Percentiles rank a stretch among this genome's conserved stretches.
Evolutionary conservation across 176 grass and related monocot species (phyloP).

Genomic region (Miscanthus lutarioriparius): DNA sequence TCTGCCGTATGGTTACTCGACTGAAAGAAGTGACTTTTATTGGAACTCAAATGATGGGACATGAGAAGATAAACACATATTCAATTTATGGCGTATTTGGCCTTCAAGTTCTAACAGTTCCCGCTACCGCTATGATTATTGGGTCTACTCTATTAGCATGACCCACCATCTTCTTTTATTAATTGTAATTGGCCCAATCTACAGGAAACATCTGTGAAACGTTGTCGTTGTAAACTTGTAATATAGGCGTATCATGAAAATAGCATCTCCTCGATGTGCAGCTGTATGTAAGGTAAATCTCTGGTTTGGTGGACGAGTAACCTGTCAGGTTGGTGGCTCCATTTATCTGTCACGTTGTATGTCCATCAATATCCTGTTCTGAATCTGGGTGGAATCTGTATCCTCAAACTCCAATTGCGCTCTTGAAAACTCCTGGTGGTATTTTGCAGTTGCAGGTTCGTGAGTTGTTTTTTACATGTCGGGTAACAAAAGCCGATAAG

Average conservation of each 20-base stretch:
- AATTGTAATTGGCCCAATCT: slow-evolving; percentile 29
- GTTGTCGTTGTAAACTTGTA: neutral
- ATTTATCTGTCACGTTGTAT: slow-evolving; percentile 8
- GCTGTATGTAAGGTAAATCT: slow-evolving; percentile 1
- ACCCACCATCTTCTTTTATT: slow-evolving; percentile 51
- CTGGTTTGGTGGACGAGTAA: neutral
- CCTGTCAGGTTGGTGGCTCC: slow-evolving; percentile 4
- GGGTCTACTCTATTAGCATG: slow-evolving; percentile 41
- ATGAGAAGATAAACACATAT: slow-evolving; percentile 14
- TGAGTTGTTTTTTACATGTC: neutral
- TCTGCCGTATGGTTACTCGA: slow-evolving; percentile 59
- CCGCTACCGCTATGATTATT: slow-evolving; percentile 43
- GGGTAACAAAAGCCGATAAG: neutral
- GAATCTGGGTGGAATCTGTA: slow-evolving; percentile 16
- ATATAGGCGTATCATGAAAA: slow-evolving; percentile 32
- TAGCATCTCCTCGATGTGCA: slow-evolving; percentile 18
- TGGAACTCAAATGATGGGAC: slow-evolving; percentile 53
- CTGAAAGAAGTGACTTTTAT: slow-evolving; percentile 54
- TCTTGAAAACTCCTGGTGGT: neutral
- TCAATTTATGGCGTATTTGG: slow-evolving; percentile 21
- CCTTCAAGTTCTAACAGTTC: slow-evolving; percentile 44
- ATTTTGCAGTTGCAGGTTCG: neutral
- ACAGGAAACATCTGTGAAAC: slow-evolving; percentile 16
- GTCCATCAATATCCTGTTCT: slow-evolving; percentile 3
- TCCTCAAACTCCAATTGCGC: neutral